phyloP scores from a whole-genome alignment of 169 alveolate species.

The Babesia gibsoni region DNA sequence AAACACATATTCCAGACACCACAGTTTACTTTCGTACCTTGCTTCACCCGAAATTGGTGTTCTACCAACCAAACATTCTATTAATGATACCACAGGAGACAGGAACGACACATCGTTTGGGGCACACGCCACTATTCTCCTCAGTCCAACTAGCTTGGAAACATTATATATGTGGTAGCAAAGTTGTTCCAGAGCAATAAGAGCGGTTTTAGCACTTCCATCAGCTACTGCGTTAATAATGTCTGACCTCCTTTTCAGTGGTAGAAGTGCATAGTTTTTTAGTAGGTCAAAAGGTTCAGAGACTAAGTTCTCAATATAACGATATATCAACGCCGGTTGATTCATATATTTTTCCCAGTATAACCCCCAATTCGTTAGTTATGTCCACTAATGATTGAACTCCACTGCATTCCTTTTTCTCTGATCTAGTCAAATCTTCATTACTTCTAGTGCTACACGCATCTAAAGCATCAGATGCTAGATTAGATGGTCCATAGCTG shows the following conservation, averaged over 20 bases:
- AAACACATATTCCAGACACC: constrained; percentile 54
- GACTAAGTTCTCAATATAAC: constrained; percentile 31
- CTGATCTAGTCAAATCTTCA: too few species aligned
- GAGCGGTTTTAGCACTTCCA: neutral
- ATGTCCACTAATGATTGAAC: neutral
- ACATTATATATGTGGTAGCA: constrained; percentile 51
- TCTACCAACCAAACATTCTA: neutral
- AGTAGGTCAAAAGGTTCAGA: constrained; percentile 7
- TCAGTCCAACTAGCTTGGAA: constrained; percentile 34
- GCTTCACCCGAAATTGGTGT: neutral
- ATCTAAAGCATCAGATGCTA: too few species aligned
- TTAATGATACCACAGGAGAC: constrained; percentile 10
- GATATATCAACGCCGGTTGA: constrained; percentile 11
- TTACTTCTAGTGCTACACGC: too few species aligned
- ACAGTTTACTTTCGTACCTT: constrained; percentile 26
- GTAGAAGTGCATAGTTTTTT: neutral
- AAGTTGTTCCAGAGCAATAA: constrained; percentile 21
- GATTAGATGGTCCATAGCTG: too few species aligned
- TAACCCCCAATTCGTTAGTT: neutral
- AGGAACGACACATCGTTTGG: constrained; percentile 50
- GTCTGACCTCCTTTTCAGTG: neutral
- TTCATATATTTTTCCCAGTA: constrained; percentile 20
- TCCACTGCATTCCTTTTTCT: too few species aligned
- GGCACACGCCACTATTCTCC: constrained; percentile 27
- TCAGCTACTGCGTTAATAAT: neutral